phyloP scores from a whole-genome alignment of 2,329 filamentous ascomycete genomes.

The Diaporthe batatas region DNA sequence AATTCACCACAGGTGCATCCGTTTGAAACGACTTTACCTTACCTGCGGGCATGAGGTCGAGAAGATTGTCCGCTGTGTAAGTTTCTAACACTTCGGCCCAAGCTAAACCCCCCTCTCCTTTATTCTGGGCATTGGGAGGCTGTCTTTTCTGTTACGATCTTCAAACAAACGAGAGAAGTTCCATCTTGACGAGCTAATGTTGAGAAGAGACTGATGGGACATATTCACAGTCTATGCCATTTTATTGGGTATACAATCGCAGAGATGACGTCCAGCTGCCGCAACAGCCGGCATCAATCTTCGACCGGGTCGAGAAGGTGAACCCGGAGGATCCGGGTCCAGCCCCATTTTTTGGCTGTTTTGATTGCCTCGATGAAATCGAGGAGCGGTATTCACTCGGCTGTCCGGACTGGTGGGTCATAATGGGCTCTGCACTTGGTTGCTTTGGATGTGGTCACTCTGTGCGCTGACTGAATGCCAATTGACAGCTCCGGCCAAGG shows the following conservation, averaged over 20 bases:
- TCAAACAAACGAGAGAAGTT: too few relatives aligned
- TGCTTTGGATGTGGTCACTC: too few relatives aligned
- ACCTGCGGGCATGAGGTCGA: background rate
- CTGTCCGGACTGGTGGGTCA: conserved; percentile 23
- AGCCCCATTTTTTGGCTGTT: conserved; percentile 15
- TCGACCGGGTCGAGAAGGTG: background rate
- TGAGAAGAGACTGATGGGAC: background rate
- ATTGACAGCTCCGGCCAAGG: conserved; percentile 2
- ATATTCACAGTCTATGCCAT: conserved; percentile 3
- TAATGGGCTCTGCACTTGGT: background rate
- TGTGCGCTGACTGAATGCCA: background rate
- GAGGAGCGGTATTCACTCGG: background rate
- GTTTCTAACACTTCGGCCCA: background rate
- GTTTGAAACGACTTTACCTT: background rate
- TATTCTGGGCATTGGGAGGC: too few relatives aligned
- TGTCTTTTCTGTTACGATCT: too few relatives aligned
- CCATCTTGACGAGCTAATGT: background rate
- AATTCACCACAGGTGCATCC: background rate
- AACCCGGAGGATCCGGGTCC: background rate
- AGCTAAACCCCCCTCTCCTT: too few relatives aligned
- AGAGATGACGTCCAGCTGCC: background rate
- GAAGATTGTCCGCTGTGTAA: conserved; percentile 24
- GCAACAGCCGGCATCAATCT: background rate
- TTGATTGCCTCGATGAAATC: conserved; percentile 20
- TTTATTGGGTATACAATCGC: background rate